Percentiles rank a stretch among this genome's conserved stretches.
Conservation (phyloP, 805 yeast genomes). For the Saturnispora besseyi region DNA sequence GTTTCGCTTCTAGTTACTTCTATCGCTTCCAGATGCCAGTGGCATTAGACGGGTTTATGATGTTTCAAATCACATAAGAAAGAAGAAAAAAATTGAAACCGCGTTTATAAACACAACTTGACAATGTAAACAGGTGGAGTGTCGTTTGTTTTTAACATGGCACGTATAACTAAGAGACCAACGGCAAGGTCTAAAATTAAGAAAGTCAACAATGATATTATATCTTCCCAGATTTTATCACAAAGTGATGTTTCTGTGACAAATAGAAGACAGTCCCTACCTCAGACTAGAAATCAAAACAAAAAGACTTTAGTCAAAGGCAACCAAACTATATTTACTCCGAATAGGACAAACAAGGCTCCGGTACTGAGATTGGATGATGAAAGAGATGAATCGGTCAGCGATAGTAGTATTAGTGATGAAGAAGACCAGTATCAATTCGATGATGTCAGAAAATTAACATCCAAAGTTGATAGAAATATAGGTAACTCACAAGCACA, state of each 20-base stretch:
- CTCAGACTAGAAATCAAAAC: constrained; percentile 2
- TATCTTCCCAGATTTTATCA: constrained; percentile 9
- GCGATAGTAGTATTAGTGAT: not conserved
- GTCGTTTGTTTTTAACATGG: not conserved
- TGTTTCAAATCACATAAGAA: too few species aligned
- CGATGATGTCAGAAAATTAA: not conserved
- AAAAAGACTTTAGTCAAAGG: constrained; percentile 9
- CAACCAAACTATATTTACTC: constrained; percentile 13
- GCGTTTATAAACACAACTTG: too few species aligned
- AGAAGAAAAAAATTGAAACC: too few species aligned
- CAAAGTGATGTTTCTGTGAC: not conserved
- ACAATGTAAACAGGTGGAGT: too few species aligned
- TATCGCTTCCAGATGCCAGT: too few species aligned
- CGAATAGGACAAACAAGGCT: constrained; percentile 1
- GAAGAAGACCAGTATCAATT: too few species aligned
- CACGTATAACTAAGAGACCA: constrained; percentile 9
- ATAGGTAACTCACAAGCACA: not conserved
- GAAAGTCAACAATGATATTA: constrained; percentile 6
- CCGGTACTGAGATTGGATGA: not conserved
- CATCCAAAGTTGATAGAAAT: not conserved
- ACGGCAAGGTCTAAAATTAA: constrained; percentile 12
- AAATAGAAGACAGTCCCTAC: not conserved
- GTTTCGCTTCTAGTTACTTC: too few species aligned
- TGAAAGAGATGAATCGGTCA: not conserved
- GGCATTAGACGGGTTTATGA: too few species aligned